phyloP scores from a whole-genome alignment of 257 asterid genomes.

The Osmanthus fragrans region DNA sequence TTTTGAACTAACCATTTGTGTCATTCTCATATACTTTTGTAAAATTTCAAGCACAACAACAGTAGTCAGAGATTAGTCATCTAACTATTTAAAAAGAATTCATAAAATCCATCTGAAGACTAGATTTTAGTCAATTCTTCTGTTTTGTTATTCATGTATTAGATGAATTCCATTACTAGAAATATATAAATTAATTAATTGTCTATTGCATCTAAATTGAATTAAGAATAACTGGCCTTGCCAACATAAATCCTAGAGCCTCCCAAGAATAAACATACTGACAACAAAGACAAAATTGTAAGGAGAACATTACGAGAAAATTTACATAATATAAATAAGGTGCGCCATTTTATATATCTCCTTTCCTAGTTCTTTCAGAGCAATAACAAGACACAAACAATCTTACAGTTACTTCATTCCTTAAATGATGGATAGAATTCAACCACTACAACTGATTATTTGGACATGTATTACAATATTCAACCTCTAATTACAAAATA shows the following conservation, averaged over 20 bases:
- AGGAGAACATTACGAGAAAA: neutral
- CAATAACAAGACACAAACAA: neutral
- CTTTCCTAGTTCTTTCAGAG: neutral
- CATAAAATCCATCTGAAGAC: constrained; percentile 1
- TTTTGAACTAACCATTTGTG: neutral
- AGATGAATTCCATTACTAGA: neutral
- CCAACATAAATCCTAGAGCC: neutral
- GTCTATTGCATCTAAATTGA: neutral
- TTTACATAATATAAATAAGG: neutral
- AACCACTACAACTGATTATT: neutral
- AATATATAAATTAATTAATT: no score
- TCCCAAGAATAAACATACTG: neutral
- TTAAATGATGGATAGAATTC: neutral
- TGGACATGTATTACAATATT: neutral
- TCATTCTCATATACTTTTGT: neutral
- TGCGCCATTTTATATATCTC: neutral
- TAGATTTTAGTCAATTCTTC: neutral
- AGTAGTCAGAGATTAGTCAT: neutral
- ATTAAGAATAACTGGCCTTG: neutral
- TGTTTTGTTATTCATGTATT: neutral
- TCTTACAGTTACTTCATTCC: neutral
- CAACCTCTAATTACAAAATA: neutral
- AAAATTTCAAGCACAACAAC: neutral
- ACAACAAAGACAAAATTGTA: neutral
- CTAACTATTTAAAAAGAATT: neutral